phyloP scores from a whole-genome alignment of 768 basidiomycete species.

The Russula virescens region DNA sequence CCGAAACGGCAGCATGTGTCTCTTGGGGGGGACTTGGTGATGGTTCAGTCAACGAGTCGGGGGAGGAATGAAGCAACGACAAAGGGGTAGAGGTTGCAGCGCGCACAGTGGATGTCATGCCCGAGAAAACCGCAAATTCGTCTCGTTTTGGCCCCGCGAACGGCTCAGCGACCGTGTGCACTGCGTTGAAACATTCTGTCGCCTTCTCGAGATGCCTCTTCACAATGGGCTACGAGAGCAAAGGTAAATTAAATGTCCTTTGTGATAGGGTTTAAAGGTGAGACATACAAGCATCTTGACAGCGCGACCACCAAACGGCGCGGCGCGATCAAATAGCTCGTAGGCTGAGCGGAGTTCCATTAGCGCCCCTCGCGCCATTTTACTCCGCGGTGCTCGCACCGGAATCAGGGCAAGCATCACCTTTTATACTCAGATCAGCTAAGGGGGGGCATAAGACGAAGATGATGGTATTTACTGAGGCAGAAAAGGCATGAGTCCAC shows the following conservation, averaged over 20 bases:
- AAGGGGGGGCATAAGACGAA: neutral
- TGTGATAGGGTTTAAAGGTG: neutral
- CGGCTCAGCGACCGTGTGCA: slow-evolving; percentile 51
- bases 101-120: slow-evolving; percentile 60
- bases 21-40: slow-evolving; percentile 4
- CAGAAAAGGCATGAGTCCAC: slow-evolving; percentile 23
- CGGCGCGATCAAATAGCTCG: slow-evolving; percentile 60
- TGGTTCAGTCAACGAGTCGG: slow-evolving; percentile 13
- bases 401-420: slow-evolving; percentile 76
- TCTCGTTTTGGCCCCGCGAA: slow-evolving; percentile 55
- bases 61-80: slow-evolving; percentile 24
- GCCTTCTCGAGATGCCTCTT: slow-evolving; percentile 54
- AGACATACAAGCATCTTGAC: slow-evolving; percentile 60
- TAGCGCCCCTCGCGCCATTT: slow-evolving; percentile 66
- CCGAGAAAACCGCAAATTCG: slow-evolving; percentile 70
- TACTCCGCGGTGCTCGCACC: slow-evolving; percentile 57
- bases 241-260: neutral
- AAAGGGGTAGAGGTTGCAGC: slow-evolving; percentile 34
- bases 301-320: slow-evolving; percentile 57
- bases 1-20: neutral
- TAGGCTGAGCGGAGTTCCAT: slow-evolving; percentile 57
- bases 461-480: slow-evolving; percentile 5
- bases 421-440: slow-evolving; percentile 27
- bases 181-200: slow-evolving; percentile 35
- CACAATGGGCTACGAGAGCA: slow-evolving; percentile 50